These are phyloP conservation scores for Coemansia asiatica DNA, from an alignment of 192 early-diverging fungal species.

Conservation along the genomic window DNA sequence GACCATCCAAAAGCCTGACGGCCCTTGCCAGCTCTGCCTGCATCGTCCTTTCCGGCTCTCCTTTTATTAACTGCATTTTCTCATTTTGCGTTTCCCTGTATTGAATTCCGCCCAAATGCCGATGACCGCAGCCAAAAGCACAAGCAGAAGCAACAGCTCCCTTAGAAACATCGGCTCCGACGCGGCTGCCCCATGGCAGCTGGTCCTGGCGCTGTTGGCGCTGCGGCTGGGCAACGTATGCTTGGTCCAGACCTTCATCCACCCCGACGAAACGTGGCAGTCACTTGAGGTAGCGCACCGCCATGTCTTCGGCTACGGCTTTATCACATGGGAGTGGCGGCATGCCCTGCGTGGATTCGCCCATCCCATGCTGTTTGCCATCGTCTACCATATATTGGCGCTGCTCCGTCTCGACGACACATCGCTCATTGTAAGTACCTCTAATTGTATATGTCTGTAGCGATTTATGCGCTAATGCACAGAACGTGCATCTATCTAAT, in stretches of 20 bases:
- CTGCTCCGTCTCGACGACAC: conserved; percentile 65
- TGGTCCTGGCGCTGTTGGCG: conserved; percentile 25
- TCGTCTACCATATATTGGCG: conserved; percentile 64
- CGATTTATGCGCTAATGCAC: conserved; percentile 34
- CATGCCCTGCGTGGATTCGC: conserved; percentile 75
- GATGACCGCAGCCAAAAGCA: background rate
- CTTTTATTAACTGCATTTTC: background rate
- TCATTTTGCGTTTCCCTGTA: background rate
- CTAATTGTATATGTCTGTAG: background rate
- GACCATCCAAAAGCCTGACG: no score
- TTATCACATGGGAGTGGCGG: conserved; percentile 93
- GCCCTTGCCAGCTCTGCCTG: no score
- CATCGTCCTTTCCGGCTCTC: background rate
- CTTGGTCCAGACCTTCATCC: conserved; percentile 70
- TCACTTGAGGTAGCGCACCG: conserved; percentile 87
- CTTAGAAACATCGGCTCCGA: background rate
- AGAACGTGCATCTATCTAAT: no score
- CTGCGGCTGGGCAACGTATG: conserved; percentile 39
- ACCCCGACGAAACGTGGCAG: conserved; percentile 98
- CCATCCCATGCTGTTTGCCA: conserved; percentile 86
- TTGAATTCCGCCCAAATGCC: background rate
- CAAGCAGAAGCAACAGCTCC: background rate
- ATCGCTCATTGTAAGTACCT: conserved; percentile 60
- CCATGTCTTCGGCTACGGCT: conserved; percentile 85
- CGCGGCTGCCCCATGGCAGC: background rate